Evolutionary conservation across 106 monocot genomes (phyloP), one percentile per base, ranked within the genome.

Genomic region (Phalaenopsis equestris): DNA sequence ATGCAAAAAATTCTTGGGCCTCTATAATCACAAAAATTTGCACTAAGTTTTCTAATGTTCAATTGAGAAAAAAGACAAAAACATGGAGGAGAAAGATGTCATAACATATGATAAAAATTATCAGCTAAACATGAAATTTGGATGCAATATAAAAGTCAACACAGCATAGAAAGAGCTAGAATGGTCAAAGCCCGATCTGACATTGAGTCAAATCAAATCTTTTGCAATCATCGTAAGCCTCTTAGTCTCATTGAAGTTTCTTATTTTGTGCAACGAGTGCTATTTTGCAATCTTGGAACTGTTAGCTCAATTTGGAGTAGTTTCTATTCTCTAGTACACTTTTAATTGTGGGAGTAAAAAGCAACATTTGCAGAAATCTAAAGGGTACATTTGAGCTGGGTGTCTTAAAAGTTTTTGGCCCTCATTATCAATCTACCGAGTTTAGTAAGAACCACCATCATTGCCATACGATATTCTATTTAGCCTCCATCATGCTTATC

Each of bases 1-100:
- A 93, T 73, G 76, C 95, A 99, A 57, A 84, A 75, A 57, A 83
- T 93, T 82, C 86, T 89, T 78, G 92, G 88, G 58, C 95, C 99
- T 75, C 99, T 95, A 75, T 15, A 84, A 78, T 56, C 38, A 75
- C n/a, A 75, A 55, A 39, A 7, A 42, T 43, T 19, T 74, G 43
- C 17, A 74, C 15, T 45, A 19, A 74, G 43, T 74, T 74, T 45
- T 42, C 42, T 6, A 74, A 45, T 72, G 74, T 19, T 74, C 43
- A 74, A 38, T 70, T 39, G 39, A 16, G 61, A 19, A 30, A 30
- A 30, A 30, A 21, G 10, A 61, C 19, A 21, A 10, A 61, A 61
- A 10, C n/a, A 61, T 61, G 21, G 2, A 21, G 61, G 5, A 61
- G 8, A 61, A 61, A n/a, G 2, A 61, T 61, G 21, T 61, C 61